Evolutionary conservation across 371 early-diverging fungal species (phyloP).

Genomic region (Actinomortierella wolfii): DNA sequence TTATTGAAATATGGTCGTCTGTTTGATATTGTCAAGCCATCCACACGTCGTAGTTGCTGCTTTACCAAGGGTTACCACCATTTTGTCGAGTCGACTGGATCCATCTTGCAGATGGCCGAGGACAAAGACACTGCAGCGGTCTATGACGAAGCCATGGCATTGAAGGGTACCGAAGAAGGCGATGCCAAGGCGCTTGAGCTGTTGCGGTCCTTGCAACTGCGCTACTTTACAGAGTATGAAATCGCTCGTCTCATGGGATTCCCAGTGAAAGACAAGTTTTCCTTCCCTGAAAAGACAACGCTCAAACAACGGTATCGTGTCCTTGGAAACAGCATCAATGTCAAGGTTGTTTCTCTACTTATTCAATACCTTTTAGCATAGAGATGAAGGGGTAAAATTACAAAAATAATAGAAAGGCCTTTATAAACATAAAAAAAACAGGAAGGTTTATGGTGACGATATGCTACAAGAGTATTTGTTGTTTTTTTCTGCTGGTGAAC

Average conservation of each 20-base stretch:
- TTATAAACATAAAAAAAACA: too few species aligned
- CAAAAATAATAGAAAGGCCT: not conserved
- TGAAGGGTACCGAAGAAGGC: constrained; percentile 20
- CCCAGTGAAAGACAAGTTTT: constrained; percentile 53
- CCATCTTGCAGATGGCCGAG: constrained; percentile 64
- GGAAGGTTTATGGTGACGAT: too few species aligned
- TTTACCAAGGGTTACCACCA: constrained; percentile 87
- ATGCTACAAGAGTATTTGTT: too few species aligned
- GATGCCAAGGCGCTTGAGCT: constrained; percentile 20
- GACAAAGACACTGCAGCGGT: constrained; percentile 46
- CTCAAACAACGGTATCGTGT: constrained; percentile 68
- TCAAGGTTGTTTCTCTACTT: constrained; percentile 62
- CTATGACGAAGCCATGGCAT: constrained; percentile 23
- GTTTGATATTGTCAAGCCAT: constrained; percentile 77
- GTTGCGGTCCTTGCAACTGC: constrained; percentile 51
- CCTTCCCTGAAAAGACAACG: constrained; percentile 58
- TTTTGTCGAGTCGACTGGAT: constrained; percentile 81
- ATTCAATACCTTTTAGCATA: constrained; percentile 58
- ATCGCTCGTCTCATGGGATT: constrained; percentile 85
- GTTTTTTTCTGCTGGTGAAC: too few species aligned
- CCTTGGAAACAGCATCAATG: constrained; percentile 73
- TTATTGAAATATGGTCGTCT: constrained; percentile 65
- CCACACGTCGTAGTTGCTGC: constrained; percentile 72
- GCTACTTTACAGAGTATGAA: constrained; percentile 82
- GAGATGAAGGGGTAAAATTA: constrained; percentile 4